Evolutionary conservation across 176 grass and related monocot genomes (phyloP), one percentile per base, ranked within the genome.

Genomic region (Lolium multiflorum): DNA sequence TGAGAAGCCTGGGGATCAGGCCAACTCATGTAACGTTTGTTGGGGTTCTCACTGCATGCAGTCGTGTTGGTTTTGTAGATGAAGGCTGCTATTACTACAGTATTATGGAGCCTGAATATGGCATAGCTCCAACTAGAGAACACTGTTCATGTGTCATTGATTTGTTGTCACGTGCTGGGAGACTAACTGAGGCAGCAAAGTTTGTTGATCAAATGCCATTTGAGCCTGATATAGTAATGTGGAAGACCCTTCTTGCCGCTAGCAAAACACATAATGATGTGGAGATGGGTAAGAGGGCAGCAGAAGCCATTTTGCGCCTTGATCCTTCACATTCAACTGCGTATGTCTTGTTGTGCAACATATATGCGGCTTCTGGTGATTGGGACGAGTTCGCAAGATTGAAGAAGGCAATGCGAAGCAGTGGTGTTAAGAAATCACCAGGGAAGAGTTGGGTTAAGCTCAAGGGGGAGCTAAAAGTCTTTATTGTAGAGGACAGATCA

Each of bases 371-470:
- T 88, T 93, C 91, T 83, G 96, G 92, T 57, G 86, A 98, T 51
- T 98, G 96, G 96, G 13, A 92, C 7, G 90, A 94, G 58, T 93
- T 91, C 44, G 88, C 87, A 81, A 91, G 74, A 76, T 74, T 89
- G 79, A 94, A 91, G 84, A 96, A 87, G 74, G 74, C 75, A 26
- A 92, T 96, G 90, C 88, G 88, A 83, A 89, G 82, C 58, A 86
- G 64, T 37, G 92, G 94, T 83, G 87, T 91, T 81, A 84, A 86
- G 22, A 98, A 98, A 82, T 89, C 76, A 48, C 90, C 92, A 67
- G 96, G 96, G 52, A 94, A 91, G 79, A 96, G 93, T 84, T 96
- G 91, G 86, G 89, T 96, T 92, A 89, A 96, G 84, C 78, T 96
- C 43, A 92, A 91, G 62, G 91, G 85, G 41, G 89, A 96, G 84